A percentile compares a stretch with the other conserved stretches of the same genome.
These are phyloP conservation scores for Fusarium devonianum DNA, from an alignment of 2,329 filamentous ascomycete genomes.

Conservation along the genomic window DNA sequence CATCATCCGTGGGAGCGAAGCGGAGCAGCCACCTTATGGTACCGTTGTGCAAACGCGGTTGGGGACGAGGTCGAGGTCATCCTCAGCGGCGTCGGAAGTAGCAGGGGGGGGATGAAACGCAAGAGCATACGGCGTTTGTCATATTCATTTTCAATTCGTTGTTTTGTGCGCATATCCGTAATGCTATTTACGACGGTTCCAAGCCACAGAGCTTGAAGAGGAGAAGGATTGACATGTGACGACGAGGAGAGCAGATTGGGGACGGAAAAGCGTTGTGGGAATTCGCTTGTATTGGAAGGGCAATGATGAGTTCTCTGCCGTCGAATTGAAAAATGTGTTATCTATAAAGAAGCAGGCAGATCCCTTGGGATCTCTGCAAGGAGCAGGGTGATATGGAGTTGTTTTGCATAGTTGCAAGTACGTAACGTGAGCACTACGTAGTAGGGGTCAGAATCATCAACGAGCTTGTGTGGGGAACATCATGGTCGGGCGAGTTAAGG, in stretches of 20 bases:
- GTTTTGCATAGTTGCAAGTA: too few relatives aligned
- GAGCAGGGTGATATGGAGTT: background rate
- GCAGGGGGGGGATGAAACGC: background rate
- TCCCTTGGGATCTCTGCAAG: too few relatives aligned
- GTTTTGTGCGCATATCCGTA: background rate
- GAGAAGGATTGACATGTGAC: constrained; percentile 25
- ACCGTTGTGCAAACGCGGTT: constrained; percentile 12
- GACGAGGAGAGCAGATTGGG: background rate
- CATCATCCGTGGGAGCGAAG: too few relatives aligned
- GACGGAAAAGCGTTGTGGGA: constrained; percentile 1
- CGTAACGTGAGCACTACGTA: too few relatives aligned
- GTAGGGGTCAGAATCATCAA: background rate
- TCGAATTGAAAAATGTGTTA: too few relatives aligned
- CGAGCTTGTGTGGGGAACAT: constrained; percentile 29
- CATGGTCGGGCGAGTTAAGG: constrained; percentile 16
- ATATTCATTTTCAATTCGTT: background rate
- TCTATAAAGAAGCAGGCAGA: too few relatives aligned
- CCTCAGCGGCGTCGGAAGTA: too few relatives aligned
- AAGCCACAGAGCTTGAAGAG: background rate
- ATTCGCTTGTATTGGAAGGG: background rate
- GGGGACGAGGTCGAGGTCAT: constrained; percentile 19
- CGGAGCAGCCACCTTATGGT: too few relatives aligned
- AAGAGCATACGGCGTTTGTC: constrained; percentile 1
- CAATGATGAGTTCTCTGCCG: too few relatives aligned
- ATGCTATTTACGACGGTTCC: background rate